Evolutionary conservation across 2,329 filamentous ascomycete genomes (phyloP), one percentile per base, ranked within the genome.

Genomic region (Sarocladium oryzae): DNA sequence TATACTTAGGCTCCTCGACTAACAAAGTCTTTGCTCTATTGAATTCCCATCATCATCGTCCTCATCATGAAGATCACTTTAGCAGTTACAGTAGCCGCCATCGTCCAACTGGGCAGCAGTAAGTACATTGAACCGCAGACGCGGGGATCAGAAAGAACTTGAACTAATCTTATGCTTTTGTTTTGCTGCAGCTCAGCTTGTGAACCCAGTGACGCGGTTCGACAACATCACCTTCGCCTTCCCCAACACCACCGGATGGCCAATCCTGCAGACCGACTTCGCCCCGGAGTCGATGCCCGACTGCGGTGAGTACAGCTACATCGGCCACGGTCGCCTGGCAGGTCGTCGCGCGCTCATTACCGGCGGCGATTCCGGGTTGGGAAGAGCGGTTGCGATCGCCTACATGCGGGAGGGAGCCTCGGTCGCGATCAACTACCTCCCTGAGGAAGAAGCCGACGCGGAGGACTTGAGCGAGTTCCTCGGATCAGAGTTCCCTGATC

Each of bases 281-380:
- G 37, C 37, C 21, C 37, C 37, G 4, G 33, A 37, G 6, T 18
- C 37, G n/a, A 41, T 26, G 18, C 50, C 50, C 26, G 33, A 51
- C 36, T 41, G 49, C 33, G 49, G 49, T 23, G 49, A 51, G 20
- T 16, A 11, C 7, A 75, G 76, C 45, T 89, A 90, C 69, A 82
- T 83, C 62, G 78, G 85, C 2, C 84, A 85, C 2, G 84, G 81
- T 41, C 90, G 90, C 69, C 77, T 90, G 3, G 66, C 78, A 60
- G 85, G 81, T 56, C 86, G 83, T 68, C 85, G 81, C 54, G 85
- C 86, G 11, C 67, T 90, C 52, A 89, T 90, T 59, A 89, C 86
- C 0, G 86, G 86, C 7, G 86, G 87, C 3, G 86, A 90, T 66
- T 84, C 78, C 9, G 55, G 56, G 13, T 54, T 58, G 15, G 53